These are phyloP conservation scores for Leccinum subfulvum DNA, from an alignment of 1,284 basidiomycete species.

Conservation along the genomic window DNA sequence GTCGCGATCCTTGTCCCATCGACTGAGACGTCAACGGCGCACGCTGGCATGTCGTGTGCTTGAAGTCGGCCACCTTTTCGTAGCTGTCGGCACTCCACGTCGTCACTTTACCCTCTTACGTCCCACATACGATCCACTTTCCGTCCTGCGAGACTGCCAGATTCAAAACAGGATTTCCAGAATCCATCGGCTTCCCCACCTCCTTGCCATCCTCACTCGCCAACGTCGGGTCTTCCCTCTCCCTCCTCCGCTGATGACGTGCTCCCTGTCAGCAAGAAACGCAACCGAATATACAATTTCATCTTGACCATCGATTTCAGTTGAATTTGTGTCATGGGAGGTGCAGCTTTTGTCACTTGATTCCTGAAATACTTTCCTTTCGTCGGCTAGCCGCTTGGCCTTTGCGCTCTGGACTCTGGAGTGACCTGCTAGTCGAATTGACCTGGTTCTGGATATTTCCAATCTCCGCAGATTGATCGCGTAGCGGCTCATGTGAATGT, in stretches of 20 bases:
- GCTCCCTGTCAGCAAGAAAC: background rate
- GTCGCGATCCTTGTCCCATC: background rate
- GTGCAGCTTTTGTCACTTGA: background rate
- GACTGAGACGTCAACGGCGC: background rate
- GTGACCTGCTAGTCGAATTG: constrained; percentile 72
- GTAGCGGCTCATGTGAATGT: constrained; percentile 50
- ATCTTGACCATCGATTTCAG: background rate
- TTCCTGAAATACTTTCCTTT: background rate
- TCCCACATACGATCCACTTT: background rate
- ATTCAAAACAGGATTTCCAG: background rate
- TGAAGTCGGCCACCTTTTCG: background rate
- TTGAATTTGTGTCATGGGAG: background rate
- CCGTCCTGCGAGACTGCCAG: background rate
- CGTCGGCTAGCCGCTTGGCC: constrained; percentile 45
- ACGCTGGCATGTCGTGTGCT: background rate
- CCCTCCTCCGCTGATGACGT: background rate
- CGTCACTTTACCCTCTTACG: background rate
- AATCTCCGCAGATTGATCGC: constrained; percentile 76
- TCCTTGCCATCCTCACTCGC: background rate
- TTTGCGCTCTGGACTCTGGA: constrained; percentile 50
- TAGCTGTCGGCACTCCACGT: background rate
- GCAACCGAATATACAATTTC: background rate
- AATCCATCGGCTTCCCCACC: background rate
- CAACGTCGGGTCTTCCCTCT: background rate
- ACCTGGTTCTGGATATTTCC: constrained; percentile 86